Base-by-base conservation (phyloP, 805 yeast genomes). In the Cyberlindnera galapagoensis region DNA sequence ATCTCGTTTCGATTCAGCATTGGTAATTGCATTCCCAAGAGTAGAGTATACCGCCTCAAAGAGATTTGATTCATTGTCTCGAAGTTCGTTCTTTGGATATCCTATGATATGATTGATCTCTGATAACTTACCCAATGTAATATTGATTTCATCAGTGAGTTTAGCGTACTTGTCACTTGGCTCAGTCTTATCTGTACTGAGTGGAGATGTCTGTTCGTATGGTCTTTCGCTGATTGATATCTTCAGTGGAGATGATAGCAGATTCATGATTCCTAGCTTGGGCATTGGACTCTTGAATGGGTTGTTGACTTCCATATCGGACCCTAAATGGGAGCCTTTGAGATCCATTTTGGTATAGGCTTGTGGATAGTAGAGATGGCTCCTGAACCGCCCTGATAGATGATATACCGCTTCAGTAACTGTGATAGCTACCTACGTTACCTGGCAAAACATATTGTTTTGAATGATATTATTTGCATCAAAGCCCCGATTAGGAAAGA, bases 41-140 rank as follows among this genome's bases (percentile, higher is more conserved):
- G 76, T 68, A 18, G 62, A 61, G 21, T 75, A 67, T 6, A 76
- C 59, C 5, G 63, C 63, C 11, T 56, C 62, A 42, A 75, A 74
- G 10, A 76, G 65, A 26, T 62, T 60, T 21, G 65, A 53, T 42
- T 72, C 75, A 42, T 72, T 75, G 22, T 53, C 54, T 10, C 65
- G 47, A 3, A 72, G 67, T 35, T 74, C 79, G 7, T 51, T 46
- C n/a, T 61, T 50, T 1, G 77, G 62, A 46, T 69, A 74, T 1
- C 83, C 83, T 24, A 76, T 75, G 36, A 63, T 67, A 29, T 59
- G 58, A 47, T 74, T 74, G 8, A 73, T 63, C 5, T 47, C 45
- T 31, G 67, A 63, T n/a, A 75, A 49, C 31, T 69, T 66, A 13
- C 53, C 54, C 22, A 64, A 40, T 7, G 48, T 38, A 6, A 19